These are phyloP conservation scores for Trypanosoma cruzi DNA, from an alignment of 208 protist species.

Conservation along the genomic window DNA sequence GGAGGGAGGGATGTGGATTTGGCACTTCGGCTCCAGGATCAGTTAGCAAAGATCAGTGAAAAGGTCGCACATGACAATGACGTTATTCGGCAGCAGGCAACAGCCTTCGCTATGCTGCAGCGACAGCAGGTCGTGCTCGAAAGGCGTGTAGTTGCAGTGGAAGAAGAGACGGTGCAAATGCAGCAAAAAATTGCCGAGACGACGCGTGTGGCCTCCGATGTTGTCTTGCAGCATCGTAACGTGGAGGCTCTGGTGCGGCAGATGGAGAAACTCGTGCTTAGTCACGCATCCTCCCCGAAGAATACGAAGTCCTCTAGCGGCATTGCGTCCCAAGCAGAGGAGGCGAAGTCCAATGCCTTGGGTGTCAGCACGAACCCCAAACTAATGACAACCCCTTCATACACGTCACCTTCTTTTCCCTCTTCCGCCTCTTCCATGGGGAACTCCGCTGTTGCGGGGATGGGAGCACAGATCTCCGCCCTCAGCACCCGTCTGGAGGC, in stretches of 20 bases:
- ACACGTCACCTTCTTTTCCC: not conserved
- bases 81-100: slow-evolving; percentile 28
- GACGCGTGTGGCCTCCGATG: slow-evolving; percentile 46
- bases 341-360: not conserved
- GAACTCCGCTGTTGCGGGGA: not conserved
- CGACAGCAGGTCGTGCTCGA: slow-evolving; percentile 53
- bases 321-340: not conserved
- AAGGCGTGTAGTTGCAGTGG: slow-evolving; percentile 46
- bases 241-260: slow-evolving; percentile 67
- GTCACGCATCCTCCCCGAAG: not conserved
- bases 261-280: slow-evolving; percentile 53
- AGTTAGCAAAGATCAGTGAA: slow-evolving; percentile 22
- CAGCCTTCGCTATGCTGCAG: slow-evolving; percentile 33
- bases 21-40: slow-evolving; percentile 11
- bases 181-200: slow-evolving; percentile 42
- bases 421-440: not conserved
- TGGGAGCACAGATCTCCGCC: not conserved
- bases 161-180: slow-evolving; percentile 35
- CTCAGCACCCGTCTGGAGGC: slow-evolving; percentile 29
- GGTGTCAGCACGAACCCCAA: not conserved
- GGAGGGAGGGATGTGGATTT: slow-evolving; percentile 5
- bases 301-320: not conserved
- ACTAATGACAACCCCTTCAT: not conserved
- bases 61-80: slow-evolving; percentile 8
- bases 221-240: slow-evolving; percentile 58